phyloP scores from a whole-genome alignment of 73 alveolate species.

The Tetrahymena thermophila region DNA sequence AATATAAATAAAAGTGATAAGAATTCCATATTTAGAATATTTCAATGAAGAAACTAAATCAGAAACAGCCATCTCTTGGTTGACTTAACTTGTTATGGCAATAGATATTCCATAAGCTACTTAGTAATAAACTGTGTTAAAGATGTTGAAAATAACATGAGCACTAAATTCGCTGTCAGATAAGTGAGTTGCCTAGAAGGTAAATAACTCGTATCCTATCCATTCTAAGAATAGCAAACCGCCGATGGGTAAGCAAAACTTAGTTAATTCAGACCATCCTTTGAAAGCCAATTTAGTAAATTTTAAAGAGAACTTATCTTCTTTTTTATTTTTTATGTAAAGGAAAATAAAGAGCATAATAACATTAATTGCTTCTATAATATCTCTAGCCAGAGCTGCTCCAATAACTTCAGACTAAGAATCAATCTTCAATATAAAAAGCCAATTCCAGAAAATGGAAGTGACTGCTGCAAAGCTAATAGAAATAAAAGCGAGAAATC shows the following conservation, averaged over 20 bases:
- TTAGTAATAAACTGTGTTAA: not conserved
- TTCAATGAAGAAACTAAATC: not conserved
- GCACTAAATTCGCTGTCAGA: not conserved
- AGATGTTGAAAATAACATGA: not conserved
- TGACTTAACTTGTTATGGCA: not conserved
- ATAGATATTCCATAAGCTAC: constrained; percentile 12
- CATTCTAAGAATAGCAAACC: not conserved
- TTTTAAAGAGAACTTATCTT: not conserved
- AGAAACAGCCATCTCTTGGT: not conserved
- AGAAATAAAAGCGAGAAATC: not conserved
- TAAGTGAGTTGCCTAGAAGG: constrained; percentile 5
- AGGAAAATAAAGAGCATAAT: not conserved
- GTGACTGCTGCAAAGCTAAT: not conserved
- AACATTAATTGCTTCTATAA: not conserved
- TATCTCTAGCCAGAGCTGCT: not conserved
- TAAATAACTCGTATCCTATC: constrained; percentile 6
- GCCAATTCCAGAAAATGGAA: not conserved
- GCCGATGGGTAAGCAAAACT: not conserved
- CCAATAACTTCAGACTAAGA: not conserved
- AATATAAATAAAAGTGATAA: not conserved
- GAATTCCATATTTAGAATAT: not conserved
- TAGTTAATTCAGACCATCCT: not conserved
- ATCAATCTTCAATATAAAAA: not conserved
- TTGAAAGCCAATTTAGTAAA: not conserved
- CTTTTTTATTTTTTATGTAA: not conserved